phyloP scores from a whole-genome alignment of 2,329 filamentous ascomycete genomes.

The Drechslerella stenobrocha region DNA sequence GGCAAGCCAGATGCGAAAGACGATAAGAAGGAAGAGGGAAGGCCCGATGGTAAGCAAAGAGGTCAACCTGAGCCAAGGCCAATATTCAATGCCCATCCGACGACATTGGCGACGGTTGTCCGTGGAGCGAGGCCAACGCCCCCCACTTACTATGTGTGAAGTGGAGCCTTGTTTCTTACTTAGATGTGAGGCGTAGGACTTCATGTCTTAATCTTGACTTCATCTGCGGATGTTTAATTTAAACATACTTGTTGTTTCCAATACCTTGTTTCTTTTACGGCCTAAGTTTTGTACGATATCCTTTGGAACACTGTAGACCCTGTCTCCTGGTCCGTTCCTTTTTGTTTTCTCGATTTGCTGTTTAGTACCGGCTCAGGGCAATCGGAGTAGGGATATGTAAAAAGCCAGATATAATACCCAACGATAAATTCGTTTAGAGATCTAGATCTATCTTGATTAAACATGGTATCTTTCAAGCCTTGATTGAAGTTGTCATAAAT shows the following conservation, averaged over 20 bases:
- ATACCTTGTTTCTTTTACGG: no score
- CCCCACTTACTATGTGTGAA: no score
- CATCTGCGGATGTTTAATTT: neutral
- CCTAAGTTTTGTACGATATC: no score
- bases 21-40: neutral
- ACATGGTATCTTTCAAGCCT: no score
- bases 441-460: no score
- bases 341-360: neutral
- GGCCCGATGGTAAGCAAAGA: neutral
- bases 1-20: no score
- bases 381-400: slow-evolving; percentile 5
- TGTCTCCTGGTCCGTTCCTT: neutral
- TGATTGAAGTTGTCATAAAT: no score
- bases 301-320: slow-evolving; percentile 1
- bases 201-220: neutral
- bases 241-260: neutral
- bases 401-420: slow-evolving; percentile 2
- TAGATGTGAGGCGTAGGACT: neutral
- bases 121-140: no score
- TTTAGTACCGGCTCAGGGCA: neutral
- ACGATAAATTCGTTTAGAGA: neutral
- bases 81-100: slow-evolving; percentile 7
- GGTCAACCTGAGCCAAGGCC: slow-evolving; percentile 8
- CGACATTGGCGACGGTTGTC: slow-evolving; percentile 27
- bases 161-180: no score